phyloP scores from a whole-genome alignment of 1,139 yeast species.

The Debaryomyces coudertii region DNA sequence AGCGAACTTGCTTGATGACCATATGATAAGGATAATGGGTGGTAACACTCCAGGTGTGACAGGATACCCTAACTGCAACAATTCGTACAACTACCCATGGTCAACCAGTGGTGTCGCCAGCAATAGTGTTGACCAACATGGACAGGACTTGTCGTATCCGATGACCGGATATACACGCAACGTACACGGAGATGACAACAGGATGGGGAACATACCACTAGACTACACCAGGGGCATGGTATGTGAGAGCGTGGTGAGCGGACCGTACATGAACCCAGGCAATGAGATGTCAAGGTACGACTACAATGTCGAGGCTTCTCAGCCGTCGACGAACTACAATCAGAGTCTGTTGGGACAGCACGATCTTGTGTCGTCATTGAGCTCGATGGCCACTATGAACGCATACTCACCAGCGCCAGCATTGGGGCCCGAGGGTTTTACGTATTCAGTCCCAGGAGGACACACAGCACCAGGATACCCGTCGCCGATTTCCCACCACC shows the following conservation, averaged over 20 bases:
- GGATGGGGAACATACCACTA: not conserved
- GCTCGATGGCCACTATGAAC: not conserved
- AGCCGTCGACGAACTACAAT: not conserved
- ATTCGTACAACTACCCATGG: not conserved
- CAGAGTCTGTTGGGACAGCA: not conserved
- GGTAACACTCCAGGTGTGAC: not conserved
- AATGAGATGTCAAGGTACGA: not conserved
- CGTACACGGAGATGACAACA: not conserved
- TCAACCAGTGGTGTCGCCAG: not conserved
- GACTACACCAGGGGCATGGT: not conserved
- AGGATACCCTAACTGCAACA: not conserved
- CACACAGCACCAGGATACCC: not conserved
- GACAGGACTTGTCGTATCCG: not conserved
- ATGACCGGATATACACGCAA: not conserved
- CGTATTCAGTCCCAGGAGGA: not conserved
- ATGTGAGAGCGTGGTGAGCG: not conserved
- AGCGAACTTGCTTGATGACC: not conserved
- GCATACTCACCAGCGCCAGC: not conserved
- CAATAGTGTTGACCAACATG: not conserved
- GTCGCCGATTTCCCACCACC: conserved; percentile 3
- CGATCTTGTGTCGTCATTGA: not conserved
- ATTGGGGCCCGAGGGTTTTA: not conserved
- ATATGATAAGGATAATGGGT: not conserved
- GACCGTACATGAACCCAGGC: not conserved
- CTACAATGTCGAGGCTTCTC: not conserved